These are phyloP conservation scores for Tolypocladium album DNA, from an alignment of 2,329 filamentous ascomycete genomes.

Conservation along the genomic window DNA sequence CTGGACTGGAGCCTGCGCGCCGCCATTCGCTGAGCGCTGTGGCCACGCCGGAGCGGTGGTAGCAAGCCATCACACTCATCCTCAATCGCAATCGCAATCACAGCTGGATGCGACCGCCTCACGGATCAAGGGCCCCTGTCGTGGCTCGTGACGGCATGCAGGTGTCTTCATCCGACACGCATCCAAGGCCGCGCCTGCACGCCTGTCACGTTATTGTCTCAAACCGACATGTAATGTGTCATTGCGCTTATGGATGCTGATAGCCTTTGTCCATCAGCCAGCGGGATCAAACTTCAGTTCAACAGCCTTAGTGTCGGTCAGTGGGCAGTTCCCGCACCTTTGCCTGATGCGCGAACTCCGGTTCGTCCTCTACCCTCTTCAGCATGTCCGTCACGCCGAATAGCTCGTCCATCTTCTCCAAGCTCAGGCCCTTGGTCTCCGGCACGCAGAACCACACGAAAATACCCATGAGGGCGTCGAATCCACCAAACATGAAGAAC, in stretches of 20 bases:
- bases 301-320: conserved; percentile 5
- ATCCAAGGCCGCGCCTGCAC: not conserved
- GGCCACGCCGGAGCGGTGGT: not conserved
- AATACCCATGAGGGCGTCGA: conserved; percentile 54
- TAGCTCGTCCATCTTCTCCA: conserved; percentile 57
- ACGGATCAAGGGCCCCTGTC: not conserved
- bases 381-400: conserved; percentile 45
- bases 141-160: not conserved
- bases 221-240: not conserved
- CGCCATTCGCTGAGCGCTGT: not conserved
- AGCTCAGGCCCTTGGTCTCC: conserved; percentile 55
- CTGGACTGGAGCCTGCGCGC: not conserved
- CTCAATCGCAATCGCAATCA: not conserved
- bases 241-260: not conserved
- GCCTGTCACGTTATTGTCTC: not conserved
- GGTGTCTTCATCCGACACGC: not conserved
- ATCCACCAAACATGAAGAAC: conserved; percentile 59
- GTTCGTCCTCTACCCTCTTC: conserved; percentile 19
- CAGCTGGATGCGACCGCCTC: not conserved
- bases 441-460: conserved; percentile 60
- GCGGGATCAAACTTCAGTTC: not conserved
- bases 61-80: not conserved
- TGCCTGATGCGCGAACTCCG: conserved; percentile 13
- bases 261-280: not conserved
- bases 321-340: conserved; percentile 15